Conservation (phyloP, 2,329 filamentous ascomycete genomes). For the Fusarium illudens region DNA sequence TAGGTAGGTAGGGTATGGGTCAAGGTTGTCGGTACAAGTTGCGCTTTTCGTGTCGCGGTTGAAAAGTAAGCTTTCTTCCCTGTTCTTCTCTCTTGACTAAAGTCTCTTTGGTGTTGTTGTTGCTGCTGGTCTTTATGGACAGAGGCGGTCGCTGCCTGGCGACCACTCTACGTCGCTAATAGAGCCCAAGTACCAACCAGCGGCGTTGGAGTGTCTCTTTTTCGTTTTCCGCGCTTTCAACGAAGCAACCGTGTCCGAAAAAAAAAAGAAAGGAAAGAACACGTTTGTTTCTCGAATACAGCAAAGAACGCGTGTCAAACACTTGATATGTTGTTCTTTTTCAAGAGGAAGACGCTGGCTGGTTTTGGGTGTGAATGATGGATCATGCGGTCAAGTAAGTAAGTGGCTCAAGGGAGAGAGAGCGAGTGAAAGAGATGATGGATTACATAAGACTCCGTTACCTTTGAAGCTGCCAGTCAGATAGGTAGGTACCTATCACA, state of each 20-base stretch:
- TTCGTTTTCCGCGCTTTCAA: not conserved
- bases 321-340: not conserved
- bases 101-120: constrained; percentile 17
- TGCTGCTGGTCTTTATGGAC: constrained; percentile 11
- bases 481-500: too few relatives aligned
- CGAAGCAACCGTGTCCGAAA: constrained; percentile 15
- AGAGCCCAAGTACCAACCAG: constrained; percentile 20
- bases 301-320: not conserved
- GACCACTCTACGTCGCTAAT: constrained; percentile 31
- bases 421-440: not conserved
- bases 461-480: not conserved
- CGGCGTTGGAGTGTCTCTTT: constrained; percentile 17
- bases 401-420: not conserved
- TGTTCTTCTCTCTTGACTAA: not conserved
- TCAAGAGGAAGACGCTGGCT: not conserved
- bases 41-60: not conserved
- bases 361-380: not conserved
- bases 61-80: not conserved
- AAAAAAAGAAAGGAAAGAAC: not conserved
- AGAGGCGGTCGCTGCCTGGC: constrained; percentile 38
- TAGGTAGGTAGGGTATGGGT: too few relatives aligned
- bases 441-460: not conserved
- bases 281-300: not conserved
- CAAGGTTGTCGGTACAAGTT: too few relatives aligned
- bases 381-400: not conserved